Percentiles rank a stretch among this genome's conserved stretches.
phyloP scores from a whole-genome alignment of 2,329 filamentous ascomycete genomes.

The Bretziella fagacearum region DNA sequence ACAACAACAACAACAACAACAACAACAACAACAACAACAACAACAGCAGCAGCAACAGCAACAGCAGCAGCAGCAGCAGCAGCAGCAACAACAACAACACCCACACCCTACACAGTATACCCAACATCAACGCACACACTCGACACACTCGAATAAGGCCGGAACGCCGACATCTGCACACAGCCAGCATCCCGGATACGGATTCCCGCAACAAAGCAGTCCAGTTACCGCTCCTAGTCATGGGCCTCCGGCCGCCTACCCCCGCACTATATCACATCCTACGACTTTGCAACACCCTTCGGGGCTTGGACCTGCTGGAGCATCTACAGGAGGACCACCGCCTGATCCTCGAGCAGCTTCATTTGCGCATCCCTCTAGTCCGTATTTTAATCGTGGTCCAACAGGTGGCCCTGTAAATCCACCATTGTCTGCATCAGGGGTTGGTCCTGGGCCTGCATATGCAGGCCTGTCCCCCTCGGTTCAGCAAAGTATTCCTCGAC shows the following conservation, averaged over 20 bases:
- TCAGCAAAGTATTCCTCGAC: constrained; percentile 1
- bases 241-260: constrained; percentile 20
- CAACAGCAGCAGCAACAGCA: constrained; percentile 20
- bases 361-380: constrained; percentile 11
- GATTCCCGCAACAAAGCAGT: constrained; percentile 34
- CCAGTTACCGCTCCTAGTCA: constrained; percentile 30
- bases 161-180: constrained; percentile 46
- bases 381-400: constrained; percentile 1
- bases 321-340: constrained; percentile 22
- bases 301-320: constrained; percentile 26
- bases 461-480: background rate
- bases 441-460: constrained; percentile 2
- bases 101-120: constrained; percentile 23
- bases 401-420: constrained; percentile 1
- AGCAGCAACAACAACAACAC: constrained; percentile 19
- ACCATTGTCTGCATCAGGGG: constrained; percentile 2
- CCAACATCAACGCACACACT: constrained; percentile 35
- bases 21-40: constrained; percentile 23
- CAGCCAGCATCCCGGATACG: constrained; percentile 29
- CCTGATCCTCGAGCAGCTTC: constrained; percentile 11
- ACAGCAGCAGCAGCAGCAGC: constrained; percentile 21
- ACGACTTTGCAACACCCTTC: background rate
- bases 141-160: constrained; percentile 33
- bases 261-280: constrained; percentile 37
- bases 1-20: constrained; percentile 15